Percentiles rank a stretch among this genome's conserved stretches.
phyloP scores from a whole-genome alignment of 2,329 filamentous ascomycete species.

The Arthrobotrys megalospora region DNA sequence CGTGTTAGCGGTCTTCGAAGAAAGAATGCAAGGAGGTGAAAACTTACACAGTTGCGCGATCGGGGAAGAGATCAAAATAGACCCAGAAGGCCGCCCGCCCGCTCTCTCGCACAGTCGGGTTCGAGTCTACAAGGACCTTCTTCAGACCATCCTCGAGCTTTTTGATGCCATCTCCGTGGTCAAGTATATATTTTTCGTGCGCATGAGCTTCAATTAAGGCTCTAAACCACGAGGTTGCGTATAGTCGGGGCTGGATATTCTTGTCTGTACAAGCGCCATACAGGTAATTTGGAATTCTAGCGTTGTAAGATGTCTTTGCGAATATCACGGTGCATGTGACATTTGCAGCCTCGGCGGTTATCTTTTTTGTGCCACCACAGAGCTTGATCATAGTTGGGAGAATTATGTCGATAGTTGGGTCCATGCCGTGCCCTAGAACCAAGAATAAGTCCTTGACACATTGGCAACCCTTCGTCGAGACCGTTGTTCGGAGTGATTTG shows the following conservation, averaged over 20 bases:
- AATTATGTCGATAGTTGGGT: constrained; percentile 89
- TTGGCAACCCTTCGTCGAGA: constrained; percentile 87
- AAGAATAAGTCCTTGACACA: constrained; percentile 87
- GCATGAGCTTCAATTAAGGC: constrained; percentile 84
- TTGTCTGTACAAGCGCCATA: constrained; percentile 89
- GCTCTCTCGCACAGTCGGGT: constrained; percentile 88
- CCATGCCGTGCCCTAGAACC: constrained; percentile 82
- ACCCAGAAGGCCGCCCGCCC: constrained; percentile 90
- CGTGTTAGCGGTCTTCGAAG: constrained; percentile 49
- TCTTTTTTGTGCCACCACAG: constrained; percentile 91
- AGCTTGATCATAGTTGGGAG: constrained; percentile 92
- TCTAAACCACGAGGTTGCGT: constrained; percentile 85
- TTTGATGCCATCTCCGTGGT: constrained; percentile 87
- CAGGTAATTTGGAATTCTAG: constrained; percentile 87
- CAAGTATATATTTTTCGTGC: constrained; percentile 83
- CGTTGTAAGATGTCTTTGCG: constrained; percentile 82
- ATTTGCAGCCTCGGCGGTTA: constrained; percentile 87
- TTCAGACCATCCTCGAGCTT: constrained; percentile 88
- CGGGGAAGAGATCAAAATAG: constrained; percentile 83
- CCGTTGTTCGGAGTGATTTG: constrained; percentile 86
- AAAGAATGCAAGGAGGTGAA: neutral
- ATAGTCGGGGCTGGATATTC: constrained; percentile 87
- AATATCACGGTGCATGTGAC: constrained; percentile 85
- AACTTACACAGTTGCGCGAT: constrained; percentile 79
- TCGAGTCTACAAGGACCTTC: constrained; percentile 89